Evolutionary conservation across 2,329 filamentous ascomycete genomes (phyloP), one percentile per base, ranked within the genome.

Genomic region (Grosmannia huntii): DNA sequence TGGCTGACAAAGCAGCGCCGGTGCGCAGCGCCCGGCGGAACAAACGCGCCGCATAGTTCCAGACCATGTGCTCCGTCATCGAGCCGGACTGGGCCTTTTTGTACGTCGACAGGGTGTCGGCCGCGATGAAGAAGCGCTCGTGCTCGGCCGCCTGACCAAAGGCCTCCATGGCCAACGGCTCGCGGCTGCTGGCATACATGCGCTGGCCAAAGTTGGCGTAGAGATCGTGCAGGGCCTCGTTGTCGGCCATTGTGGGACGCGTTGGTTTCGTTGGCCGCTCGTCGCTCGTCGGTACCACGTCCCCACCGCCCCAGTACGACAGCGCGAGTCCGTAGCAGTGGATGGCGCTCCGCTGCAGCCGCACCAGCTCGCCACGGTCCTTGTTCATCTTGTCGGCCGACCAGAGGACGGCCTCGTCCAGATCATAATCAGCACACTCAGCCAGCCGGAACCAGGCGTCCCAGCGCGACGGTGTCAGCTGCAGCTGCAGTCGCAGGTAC

Each of bases 331-430:
- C 82, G 65, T 88, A 89, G 68, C 89, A 92, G 69, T 95, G 89
- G 52, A 95, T 91, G 1, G 89, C 85, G 65, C 83, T 83, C 36
- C 89, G 82, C 68, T 96, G 89, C 61, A 87, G 81, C 56, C 82
- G 83, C 27, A 90, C 80, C 51, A 95, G 72, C 59, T 95, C 89
- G 4, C 76, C 73, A 58, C 87, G 84, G 65, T 87, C 86, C 68
- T 87, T 92, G 71, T 95, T 95, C 72, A 95, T 85, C 70, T 95
- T 95, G 64, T 95, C 90, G 0, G 90, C 88, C 23, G 86, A 87
- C 90, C 90, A 95, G 5, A 91, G 81, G 5, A 95, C 87, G 7
- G 85, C 83, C 69, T 96, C 90, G 62, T 96, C 90, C 16, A 95
- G 75, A 65, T 95, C 90, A 55, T 89, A 86, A 69, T 96, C 90